Evolutionary conservation across 2,329 filamentous ascomycete genomes (phyloP), one percentile per base, ranked within the genome.

Genomic region (Gaeumannomyces sp.): DNA sequence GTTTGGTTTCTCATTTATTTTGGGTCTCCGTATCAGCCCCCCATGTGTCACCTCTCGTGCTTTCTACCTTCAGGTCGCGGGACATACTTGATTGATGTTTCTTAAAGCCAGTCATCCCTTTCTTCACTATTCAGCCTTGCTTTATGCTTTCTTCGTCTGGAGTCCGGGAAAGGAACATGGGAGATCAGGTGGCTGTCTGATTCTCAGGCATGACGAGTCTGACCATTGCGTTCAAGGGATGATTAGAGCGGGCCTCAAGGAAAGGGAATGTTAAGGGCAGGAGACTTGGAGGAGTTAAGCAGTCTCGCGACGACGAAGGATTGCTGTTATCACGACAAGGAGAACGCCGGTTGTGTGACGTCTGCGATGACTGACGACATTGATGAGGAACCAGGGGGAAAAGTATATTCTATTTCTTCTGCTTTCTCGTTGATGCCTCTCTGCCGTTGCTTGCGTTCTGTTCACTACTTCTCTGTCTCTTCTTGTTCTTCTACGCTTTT

Each of bases 401-500:
- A 50, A 50, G 45, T 53, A 22, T 53, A 53, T 53, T 53, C 14
- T n/a, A 53, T 53, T n/a, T 53, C 64, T 66, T 63, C 66, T 14
- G n/a, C n/a, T 65, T 67, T 63, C 63, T 68, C 64, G 62, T 61
- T 65, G 62, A 66, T 64, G 6, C 6, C 59, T 64, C 60, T 58
- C n/a, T 29, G 16, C 53, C n/a, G 50, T 60, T 27, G 27, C 35
- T 45, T 61, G 35, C 25, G 1, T 29, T 59, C 27, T 59, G 4
- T 59, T 14, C 13, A 16, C 45, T 71, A 73, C 71, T 79, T 82
- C 73, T 85, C 83, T 31, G 81, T 80, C 76, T 88, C 85, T 72
- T 88, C 85, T 74, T 86, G 81, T 74, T 86, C 84, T 68, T 85
- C 81, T 66, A 82, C 80, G 71, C 80, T 84, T 66, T 74, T 76